Percentiles rank a stretch among this genome's conserved stretches.
Conservation (phyloP, 2,329 filamentous ascomycete genomes). For the Juglanconis sp. region DNA sequence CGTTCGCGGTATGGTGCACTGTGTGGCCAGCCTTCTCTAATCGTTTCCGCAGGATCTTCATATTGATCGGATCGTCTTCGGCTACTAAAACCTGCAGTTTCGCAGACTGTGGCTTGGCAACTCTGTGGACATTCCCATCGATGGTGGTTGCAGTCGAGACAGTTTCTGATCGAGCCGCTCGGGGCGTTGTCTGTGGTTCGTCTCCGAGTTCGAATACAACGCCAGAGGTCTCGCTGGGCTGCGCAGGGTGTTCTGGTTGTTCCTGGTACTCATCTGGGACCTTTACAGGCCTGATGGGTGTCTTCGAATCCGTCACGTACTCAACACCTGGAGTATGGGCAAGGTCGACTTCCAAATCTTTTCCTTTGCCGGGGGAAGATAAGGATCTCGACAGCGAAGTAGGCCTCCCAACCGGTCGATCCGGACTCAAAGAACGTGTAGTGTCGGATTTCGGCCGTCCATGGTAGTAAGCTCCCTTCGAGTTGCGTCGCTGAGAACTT, state of each 20-base stretch:
- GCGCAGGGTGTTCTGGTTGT: conserved; percentile 26
- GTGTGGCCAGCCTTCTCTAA: conserved; percentile 73
- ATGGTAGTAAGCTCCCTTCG: conserved; percentile 9
- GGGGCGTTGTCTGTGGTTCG: conserved; percentile 6
- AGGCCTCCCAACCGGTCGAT: conserved; percentile 1
- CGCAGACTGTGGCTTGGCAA: conserved; percentile 21
- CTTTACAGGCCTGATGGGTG: conserved; percentile 45
- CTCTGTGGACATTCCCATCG: conserved; percentile 9
- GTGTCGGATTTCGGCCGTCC: neutral
- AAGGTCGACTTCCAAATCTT: neutral
- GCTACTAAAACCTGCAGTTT: conserved; percentile 70
- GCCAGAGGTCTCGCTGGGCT: conserved; percentile 30
- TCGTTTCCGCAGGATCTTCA: conserved; percentile 75
- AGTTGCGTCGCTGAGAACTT: conserved; percentile 14
- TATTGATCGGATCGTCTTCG: conserved; percentile 86
- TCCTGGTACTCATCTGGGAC: conserved; percentile 45
- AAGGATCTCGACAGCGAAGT: conserved; percentile 8
- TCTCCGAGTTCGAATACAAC: conserved; percentile 38
- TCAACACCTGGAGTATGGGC: conserved; percentile 29
- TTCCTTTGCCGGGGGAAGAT: conserved; percentile 15
- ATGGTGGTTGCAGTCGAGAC: conserved; percentile 7
- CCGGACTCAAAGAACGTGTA: conserved; percentile 16
- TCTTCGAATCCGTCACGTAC: conserved; percentile 42
- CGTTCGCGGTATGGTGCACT: conserved; percentile 73
- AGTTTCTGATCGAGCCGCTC: conserved; percentile 3